Evolutionary conservation across 805 yeast species (phyloP).

Genomic region (Candida khao-thaluensis): DNA sequence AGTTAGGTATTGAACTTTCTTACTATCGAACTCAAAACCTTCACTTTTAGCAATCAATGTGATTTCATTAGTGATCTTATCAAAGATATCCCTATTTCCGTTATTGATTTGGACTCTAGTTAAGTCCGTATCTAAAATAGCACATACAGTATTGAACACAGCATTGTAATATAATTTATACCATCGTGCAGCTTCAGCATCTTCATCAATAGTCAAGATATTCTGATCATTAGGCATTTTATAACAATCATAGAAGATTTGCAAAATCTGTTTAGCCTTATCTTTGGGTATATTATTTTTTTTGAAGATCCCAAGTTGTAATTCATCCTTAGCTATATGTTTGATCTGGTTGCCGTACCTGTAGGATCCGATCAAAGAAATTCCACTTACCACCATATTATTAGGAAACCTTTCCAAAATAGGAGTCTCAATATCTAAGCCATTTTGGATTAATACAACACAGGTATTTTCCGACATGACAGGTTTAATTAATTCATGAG

Average conservation of each 20-base stretch:
- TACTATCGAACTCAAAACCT: constrained; percentile 53
- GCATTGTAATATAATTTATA: constrained; percentile 38
- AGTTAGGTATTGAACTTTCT: constrained; percentile 48
- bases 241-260: constrained; percentile 27
- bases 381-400: constrained; percentile 36
- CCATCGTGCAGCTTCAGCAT: constrained; percentile 38
- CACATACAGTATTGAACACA: constrained; percentile 34
- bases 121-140: constrained; percentile 34
- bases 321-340: constrained; percentile 22
- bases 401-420: constrained; percentile 32
- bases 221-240: constrained; percentile 21
- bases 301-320: constrained; percentile 24
- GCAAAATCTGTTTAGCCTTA: constrained; percentile 15
- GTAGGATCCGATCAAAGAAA: constrained; percentile 35
- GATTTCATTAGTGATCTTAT: constrained; percentile 70
- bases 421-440: constrained; percentile 36
- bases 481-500: constrained; percentile 42
- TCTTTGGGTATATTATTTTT: constrained; percentile 12
- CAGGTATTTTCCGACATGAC: constrained; percentile 28
- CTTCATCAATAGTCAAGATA: constrained; percentile 24
- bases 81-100: constrained; percentile 29
- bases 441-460: constrained; percentile 41
- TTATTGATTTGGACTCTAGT: constrained; percentile 35
- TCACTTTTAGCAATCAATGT: constrained; percentile 66
- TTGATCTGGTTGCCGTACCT: constrained; percentile 23